phyloP scores from a whole-genome alignment of 768 basidiomycete species.

The Asterophora lycoperdoides region DNA sequence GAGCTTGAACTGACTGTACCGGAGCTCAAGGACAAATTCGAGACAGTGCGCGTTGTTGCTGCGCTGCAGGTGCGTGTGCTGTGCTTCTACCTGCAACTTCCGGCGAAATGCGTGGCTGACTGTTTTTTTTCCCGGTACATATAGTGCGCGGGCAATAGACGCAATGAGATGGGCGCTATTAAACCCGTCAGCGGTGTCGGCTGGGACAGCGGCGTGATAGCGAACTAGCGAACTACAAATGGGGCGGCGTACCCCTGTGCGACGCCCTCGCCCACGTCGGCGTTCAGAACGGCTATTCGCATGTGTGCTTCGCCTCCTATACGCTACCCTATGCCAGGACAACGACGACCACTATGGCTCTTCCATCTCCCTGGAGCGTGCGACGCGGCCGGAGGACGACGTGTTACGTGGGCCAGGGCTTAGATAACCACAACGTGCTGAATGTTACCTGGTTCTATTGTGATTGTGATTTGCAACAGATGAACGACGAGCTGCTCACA shows the following conservation, averaged over 20 bases:
- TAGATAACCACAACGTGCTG: constrained; percentile 2
- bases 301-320: constrained; percentile 61
- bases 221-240: constrained; percentile 66
- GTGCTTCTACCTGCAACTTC: neutral
- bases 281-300: constrained; percentile 32
- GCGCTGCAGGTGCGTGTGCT: constrained; percentile 46
- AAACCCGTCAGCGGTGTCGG: constrained; percentile 56
- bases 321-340: constrained; percentile 57
- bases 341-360: constrained; percentile 61
- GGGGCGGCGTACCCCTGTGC: constrained; percentile 57
- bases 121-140: neutral
- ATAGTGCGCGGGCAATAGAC: constrained; percentile 64
- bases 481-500: constrained; percentile 58
- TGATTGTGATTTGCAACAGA: no score
- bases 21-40: constrained; percentile 38
- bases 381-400: constrained; percentile 41
- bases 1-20: constrained; percentile 32
- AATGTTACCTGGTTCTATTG: neutral
- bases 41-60: constrained; percentile 43
- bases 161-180: constrained; percentile 57
- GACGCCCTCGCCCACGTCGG: constrained; percentile 49
- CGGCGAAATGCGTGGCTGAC: neutral
- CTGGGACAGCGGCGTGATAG: constrained; percentile 67
- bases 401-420: constrained; percentile 40
- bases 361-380: constrained; percentile 54